These are phyloP conservation scores for Rosellinia necatrix DNA, from an alignment of 2,329 filamentous ascomycete genomes.

Conservation along the genomic window DNA sequence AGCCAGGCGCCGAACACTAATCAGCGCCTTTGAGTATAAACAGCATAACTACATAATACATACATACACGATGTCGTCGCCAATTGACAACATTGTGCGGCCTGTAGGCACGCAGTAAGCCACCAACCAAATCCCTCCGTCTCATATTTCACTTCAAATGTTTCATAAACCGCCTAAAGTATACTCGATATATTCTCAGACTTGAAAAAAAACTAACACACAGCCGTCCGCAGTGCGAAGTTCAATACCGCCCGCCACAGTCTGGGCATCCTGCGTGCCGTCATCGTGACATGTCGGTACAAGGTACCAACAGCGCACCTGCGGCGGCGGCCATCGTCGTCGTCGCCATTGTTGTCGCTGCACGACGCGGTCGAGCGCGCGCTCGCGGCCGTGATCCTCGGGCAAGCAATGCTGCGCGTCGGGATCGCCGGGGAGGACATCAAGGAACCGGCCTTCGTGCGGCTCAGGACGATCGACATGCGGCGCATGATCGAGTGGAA, in stretches of 20 bases:
- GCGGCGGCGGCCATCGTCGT: conserved; percentile 11
- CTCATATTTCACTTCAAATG: not conserved
- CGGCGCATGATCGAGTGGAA: conserved; percentile 48
- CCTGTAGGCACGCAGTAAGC: conserved; percentile 29
- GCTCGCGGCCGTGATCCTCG: conserved; percentile 38
- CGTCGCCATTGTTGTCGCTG: conserved; percentile 10
- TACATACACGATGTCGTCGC: conserved; percentile 13
- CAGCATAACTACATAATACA: no score
- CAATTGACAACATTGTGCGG: conserved; percentile 22
- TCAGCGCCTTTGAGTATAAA: no score
- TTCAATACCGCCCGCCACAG: conserved; percentile 48
- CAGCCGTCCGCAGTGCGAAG: conserved; percentile 19
- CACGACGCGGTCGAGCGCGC: conserved; percentile 22
- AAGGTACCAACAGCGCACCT: conserved; percentile 26
- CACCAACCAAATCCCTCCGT: not conserved
- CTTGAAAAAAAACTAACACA: no score
- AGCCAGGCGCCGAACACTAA: no score
- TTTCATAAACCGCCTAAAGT: no score
- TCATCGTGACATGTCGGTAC: conserved; percentile 53
- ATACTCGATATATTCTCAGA: no score
- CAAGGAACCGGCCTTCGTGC: conserved; percentile 49
- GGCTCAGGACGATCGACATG: conserved; percentile 50
- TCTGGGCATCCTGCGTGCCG: conserved; percentile 53
- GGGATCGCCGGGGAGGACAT: conserved; percentile 53
- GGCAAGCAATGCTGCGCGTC: conserved; percentile 54